Percentiles rank a stretch among this genome's conserved stretches.
phyloP scores from a whole-genome alignment of 2,329 filamentous ascomycete genomes.

The Neopestalotiopsis sp. region DNA sequence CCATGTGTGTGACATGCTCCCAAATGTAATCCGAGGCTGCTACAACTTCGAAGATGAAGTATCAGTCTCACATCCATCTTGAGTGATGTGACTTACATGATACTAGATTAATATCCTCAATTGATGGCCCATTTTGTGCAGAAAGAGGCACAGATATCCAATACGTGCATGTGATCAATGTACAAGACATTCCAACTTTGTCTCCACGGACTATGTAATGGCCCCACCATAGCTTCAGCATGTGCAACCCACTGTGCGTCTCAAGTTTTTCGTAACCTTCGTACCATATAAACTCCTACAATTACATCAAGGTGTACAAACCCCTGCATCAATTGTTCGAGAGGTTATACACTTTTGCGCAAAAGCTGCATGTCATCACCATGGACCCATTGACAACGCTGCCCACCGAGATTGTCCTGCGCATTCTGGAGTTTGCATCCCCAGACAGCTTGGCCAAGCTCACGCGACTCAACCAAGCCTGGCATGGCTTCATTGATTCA shows the following conservation, averaged over 20 bases:
- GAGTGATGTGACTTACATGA: no score
- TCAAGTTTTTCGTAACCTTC: not conserved
- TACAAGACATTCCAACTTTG: not conserved
- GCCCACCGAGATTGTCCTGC: constrained; percentile 28
- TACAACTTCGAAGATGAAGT: no score
- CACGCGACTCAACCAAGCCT: constrained; percentile 22
- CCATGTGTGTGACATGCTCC: not conserved
- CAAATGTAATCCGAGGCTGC: not conserved
- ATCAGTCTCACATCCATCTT: no score
- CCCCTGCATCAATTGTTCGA: not conserved
- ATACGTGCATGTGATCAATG: not conserved
- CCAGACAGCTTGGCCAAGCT: constrained; percentile 21
- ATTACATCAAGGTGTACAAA: no score
- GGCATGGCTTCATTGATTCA: constrained; percentile 28
- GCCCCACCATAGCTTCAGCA: constrained; percentile 8
- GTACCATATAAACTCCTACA: not conserved
- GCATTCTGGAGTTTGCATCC: constrained; percentile 26
- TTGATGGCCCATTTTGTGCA: no score
- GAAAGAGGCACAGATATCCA: no score
- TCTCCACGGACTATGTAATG: constrained; percentile 5
- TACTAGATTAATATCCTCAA: no score
- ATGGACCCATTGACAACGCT: constrained; percentile 25
- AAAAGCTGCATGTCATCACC: not conserved
- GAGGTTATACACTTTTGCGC: not conserved
- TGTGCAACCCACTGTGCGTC: constrained; percentile 5